Evolutionary conservation across 441 rosid species (phyloP).

Genomic region (Brassica balearica): DNA sequence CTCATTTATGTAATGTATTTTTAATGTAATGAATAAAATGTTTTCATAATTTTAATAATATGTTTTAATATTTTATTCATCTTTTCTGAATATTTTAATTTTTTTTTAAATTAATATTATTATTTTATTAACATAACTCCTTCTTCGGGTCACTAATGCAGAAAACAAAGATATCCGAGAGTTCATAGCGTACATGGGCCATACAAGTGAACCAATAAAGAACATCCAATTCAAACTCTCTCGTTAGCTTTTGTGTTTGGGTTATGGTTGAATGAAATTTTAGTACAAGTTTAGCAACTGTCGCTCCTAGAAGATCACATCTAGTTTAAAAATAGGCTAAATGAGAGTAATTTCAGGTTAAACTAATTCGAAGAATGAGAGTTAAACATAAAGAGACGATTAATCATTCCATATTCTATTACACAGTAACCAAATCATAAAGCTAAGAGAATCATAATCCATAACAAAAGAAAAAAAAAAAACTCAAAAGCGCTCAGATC

Average conservation of each 20-base stretch:
- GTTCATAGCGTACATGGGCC: too few species aligned
- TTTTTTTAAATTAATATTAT: too few species aligned
- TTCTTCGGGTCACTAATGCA: too few species aligned
- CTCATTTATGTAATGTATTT: too few species aligned
- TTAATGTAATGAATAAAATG: too few species aligned
- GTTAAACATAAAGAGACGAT: not conserved
- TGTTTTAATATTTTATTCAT: too few species aligned
- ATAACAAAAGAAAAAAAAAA: not conserved
- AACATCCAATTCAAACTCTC: not conserved
- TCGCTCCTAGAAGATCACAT: not conserved
- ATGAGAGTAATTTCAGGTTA: not conserved
- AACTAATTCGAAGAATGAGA: not conserved
- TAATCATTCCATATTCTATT: not conserved
- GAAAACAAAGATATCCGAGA: too few species aligned
- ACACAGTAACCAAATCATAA: not conserved
- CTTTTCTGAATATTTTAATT: too few species aligned
- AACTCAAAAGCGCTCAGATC: not conserved
- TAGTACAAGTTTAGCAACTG: not conserved
- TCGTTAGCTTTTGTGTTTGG: not conserved
- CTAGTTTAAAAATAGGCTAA: not conserved
- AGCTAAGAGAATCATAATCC: not conserved
- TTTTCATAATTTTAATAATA: too few species aligned
- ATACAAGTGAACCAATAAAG: not conserved
- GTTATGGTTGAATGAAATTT: not conserved
- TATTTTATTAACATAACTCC: too few species aligned